phyloP scores from a whole-genome alignment of 163 green algal species.

The Trebouxiophyceae sp. region DNA sequence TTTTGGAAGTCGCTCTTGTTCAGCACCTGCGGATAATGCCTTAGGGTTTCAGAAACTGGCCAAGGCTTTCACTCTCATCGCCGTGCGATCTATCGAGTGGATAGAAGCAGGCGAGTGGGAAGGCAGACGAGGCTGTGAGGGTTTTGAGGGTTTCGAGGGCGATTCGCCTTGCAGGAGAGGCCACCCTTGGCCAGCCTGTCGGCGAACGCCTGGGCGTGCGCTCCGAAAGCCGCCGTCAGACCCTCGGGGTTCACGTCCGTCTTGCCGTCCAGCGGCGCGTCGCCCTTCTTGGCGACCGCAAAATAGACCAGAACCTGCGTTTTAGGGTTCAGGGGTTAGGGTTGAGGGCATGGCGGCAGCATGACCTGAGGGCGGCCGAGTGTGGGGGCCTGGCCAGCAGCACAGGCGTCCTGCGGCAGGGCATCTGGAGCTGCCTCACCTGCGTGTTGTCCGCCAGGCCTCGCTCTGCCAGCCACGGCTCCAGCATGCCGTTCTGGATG shows the following conservation, averaged over 20 bases:
- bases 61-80: too few species aligned
- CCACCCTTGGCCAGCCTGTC: slow-evolving; percentile 58
- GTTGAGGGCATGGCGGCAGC: too few species aligned
- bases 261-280: slow-evolving; percentile 86
- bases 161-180: slow-evolving; percentile 76
- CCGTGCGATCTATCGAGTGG: too few species aligned
- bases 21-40: slow-evolving; percentile 48
- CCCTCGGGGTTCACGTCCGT: slow-evolving; percentile 96
- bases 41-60: too few species aligned
- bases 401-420: background rate
- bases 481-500: slow-evolving; percentile 98
- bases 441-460: slow-evolving; percentile 84
- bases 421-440: slow-evolving; percentile 29
- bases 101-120: too few species aligned
- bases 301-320: slow-evolving; percentile 95
- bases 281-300: slow-evolving; percentile 90
- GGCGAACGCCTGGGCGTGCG: slow-evolving; percentile 73
- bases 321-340: too few species aligned
- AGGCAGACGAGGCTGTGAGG: too few species aligned
- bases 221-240: slow-evolving; percentile 82
- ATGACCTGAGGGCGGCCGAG: too few species aligned
- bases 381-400: too few species aligned
- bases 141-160: too few species aligned
- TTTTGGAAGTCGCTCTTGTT: slow-evolving; percentile 52
- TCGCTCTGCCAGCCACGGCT: slow-evolving; percentile 82